Base-by-base conservation (phyloP, 2,329 filamentous ascomycete genomes). In the Penicillium occitanis region DNA sequence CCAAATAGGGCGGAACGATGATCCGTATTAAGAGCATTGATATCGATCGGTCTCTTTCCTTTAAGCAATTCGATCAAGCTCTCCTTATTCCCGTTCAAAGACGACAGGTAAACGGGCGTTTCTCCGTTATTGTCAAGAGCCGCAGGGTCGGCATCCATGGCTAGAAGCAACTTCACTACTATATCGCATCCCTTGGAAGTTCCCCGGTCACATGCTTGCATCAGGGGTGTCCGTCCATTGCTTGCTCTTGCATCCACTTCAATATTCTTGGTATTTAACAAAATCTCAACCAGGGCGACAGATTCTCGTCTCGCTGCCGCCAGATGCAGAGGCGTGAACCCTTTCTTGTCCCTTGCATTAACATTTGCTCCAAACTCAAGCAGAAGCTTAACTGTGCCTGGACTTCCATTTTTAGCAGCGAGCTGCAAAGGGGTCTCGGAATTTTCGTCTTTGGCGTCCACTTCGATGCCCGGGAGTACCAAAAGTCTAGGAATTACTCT, bases 241-340 rank as follows among this genome's bases (percentile, higher is more conserved):
- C 28, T 53, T 44, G 46, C 46, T 50, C 11, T 50, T 50, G 46
- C 46, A 28, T 50, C 46, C 10, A 50, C 55, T 10, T 65, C 28
- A 19, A 53, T 35, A n/a, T 53, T 28, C 33, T 30, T 50, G 13
- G 19, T 17, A 14, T 17, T 33, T 10, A 65, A 60, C 3, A 48
- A 37, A 25, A 25, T 14, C 22, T 50, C 46, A 7, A 28, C 22
- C 11, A 50, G 22, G 22, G 46, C 22, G 46, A 7, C 10, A 5
- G 50, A 50, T 19, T 33, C n/a, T 37, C 30, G 19, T 44, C n/a
- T 48, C 13, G 44, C 44, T 44, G 44, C 55, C 11, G 46, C 46
- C 22, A 50, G 11, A 44, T 65, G 63, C 17, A 65, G 63, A 28
- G 63, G 55, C 22, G 63, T 65, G 13, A 51, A 40, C 6, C 55